A percentile compares a stretch with the other conserved stretches of the same genome.
These are phyloP conservation scores for Hypoxylon crocopeplum DNA, from an alignment of 495 filamentous ascomycete genomes.

Conservation along the genomic window DNA sequence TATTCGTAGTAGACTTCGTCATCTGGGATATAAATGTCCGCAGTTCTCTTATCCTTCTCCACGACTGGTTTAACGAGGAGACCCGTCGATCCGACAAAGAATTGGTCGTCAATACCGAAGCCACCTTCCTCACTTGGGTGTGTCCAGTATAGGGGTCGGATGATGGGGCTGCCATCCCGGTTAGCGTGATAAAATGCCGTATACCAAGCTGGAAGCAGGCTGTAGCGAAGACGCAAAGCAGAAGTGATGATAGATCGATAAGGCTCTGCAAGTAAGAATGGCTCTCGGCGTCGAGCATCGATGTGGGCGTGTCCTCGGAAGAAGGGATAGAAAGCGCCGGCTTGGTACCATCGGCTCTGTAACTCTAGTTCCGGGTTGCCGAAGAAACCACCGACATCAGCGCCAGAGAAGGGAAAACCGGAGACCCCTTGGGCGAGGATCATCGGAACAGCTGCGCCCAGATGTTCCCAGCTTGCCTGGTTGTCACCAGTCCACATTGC, in stretches of 20 bases:
- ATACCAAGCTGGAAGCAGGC: conserved; percentile 92
- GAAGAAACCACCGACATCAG: conserved; percentile 98
- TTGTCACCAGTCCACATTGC: conserved; percentile 99
- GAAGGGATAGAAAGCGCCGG: conserved; percentile 97
- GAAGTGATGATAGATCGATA: conserved; percentile 86
- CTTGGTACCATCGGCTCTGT: conserved; percentile 93
- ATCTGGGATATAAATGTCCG: conserved; percentile 85
- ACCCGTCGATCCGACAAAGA: conserved; percentile 87
- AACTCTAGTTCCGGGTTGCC: conserved; percentile 93
- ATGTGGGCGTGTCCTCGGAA: conserved; percentile 99
- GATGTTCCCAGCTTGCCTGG: conserved; percentile 89
- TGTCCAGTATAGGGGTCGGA: conserved; percentile 89
- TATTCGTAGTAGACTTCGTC: conserved; percentile 92
- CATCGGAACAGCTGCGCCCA: conserved; percentile 88
- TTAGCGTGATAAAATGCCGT: conserved; percentile 93
- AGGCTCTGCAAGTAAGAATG: conserved; percentile 85
- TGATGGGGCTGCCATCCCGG: conserved; percentile 81
- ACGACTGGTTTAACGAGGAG: conserved; percentile 89
- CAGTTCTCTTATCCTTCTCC: conserved; percentile 71
- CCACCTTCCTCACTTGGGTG: conserved; percentile 87
- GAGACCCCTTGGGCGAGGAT: conserved; percentile 88
- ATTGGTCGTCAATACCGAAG: conserved; percentile 88
- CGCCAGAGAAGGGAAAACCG: conserved; percentile 92
- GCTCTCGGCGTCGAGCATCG: conserved; percentile 91
- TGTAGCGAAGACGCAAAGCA: conserved; percentile 86